Evolutionary conservation across 352 stramenopile species (phyloP), one percentile per base, ranked within the genome.

Genomic region (Globisporangium rhizosaccharum): DNA sequence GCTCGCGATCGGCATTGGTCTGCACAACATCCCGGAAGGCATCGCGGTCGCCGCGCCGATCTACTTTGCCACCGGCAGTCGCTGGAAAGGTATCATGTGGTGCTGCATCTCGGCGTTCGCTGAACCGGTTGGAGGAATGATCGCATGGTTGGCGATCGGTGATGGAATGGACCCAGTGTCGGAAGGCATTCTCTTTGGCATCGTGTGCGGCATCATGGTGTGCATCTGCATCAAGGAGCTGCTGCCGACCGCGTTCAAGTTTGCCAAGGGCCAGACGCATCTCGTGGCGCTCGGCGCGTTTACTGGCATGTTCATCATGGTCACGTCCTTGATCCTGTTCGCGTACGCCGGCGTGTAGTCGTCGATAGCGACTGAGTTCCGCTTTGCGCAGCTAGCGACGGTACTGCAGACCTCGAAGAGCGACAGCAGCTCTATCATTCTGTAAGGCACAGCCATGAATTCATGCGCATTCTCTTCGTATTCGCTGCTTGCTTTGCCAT

Each of bases 1-100:
- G 17, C 75, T 99, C 7, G 94, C 96, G 1, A 73, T 99, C 41
- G 95, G 89, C 25, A 98, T 99, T 59, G 93, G 85, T 7, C 87
- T 98, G 26, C 96, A 99, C 75, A 99, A 99, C 65, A 97, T 99
- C 56, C 95, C 96, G 2, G 96, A 99, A 58, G 96, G 96, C 0
- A 73, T 98, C 36, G 97, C 92, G 51, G 89, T 99, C 15, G 90
- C 95, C 15, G 83, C 98, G 12, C 96, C 96, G 2, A 96, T 99
- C 30, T 99, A 98, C 70, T 99, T 98, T 59, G 93, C 95, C 2
- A 98, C 96, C 7, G 93, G 94, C 8, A 97, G 88, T 56, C 82
- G 93, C n/a, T 88, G 81, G 67, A 96, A 96, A 46, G 96, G 90
- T 3, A 98, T 99, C 68, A 79, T 94, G 65, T 98, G 92, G 92